Evolutionary conservation across 495 filamentous ascomycete species (phyloP).

Genomic region (Xanthoparmelia taractica): DNA sequence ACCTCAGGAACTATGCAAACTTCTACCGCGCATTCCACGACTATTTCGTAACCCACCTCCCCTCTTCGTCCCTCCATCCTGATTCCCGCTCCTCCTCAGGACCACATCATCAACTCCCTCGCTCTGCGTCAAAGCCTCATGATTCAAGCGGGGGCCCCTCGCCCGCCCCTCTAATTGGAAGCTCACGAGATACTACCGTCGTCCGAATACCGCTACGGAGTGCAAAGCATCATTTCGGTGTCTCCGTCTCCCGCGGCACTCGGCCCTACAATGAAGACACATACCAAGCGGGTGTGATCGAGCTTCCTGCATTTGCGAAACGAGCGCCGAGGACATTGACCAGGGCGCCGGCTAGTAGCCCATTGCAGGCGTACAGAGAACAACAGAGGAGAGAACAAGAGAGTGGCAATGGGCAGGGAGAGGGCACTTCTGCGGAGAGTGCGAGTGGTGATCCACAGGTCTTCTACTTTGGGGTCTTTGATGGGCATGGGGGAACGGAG

Average conservation of each 20-base stretch:
- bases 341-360: conserved; percentile 35
- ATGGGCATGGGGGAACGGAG: conserved; percentile 88
- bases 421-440: conserved; percentile 58
- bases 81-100: conserved; percentile 59
- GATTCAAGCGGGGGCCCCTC: conserved; percentile 46
- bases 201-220: conserved; percentile 91
- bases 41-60: conserved; percentile 94
- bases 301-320: conserved; percentile 86
- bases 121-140: conserved; percentile 76
- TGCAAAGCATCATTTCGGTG: conserved; percentile 94
- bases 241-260: conserved; percentile 66
- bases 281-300: conserved; percentile 89
- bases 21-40: conserved; percentile 66
- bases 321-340: conserved; percentile 64
- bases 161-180: conserved; percentile 47
- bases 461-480: conserved; percentile 95
- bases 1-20: conserved; percentile 2
- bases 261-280: conserved; percentile 87
- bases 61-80: conserved; percentile 86
- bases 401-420: conserved; percentile 31
- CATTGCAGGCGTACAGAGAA: conserved; percentile 30
- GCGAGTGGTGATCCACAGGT: conserved; percentile 85
- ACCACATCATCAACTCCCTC: conserved; percentile 75
- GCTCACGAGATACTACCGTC: conserved; percentile 74
- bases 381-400: conserved; percentile 21